Percentiles rank a stretch among this genome's conserved stretches.
phyloP scores from a whole-genome alignment of 257 asterid genomes.

The Anisodus tanguticus region DNA sequence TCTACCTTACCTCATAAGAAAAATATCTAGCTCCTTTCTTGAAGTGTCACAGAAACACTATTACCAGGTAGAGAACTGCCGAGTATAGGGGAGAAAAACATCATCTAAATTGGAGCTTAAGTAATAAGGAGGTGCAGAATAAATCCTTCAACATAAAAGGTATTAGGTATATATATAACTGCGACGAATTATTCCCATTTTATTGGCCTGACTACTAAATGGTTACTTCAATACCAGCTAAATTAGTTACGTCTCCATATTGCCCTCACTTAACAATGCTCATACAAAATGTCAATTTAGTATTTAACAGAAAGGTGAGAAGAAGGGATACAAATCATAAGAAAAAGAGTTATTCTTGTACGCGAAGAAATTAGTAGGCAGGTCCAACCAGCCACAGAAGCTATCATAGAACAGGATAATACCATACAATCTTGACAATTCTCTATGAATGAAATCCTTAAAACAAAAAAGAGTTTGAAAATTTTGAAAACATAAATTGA shows the following conservation, averaged over 20 bases:
- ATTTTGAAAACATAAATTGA: not conserved
- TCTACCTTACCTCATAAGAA: not conserved
- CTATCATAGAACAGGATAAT: slow-evolving; percentile 12
- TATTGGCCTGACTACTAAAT: not conserved
- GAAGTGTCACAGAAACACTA: not conserved
- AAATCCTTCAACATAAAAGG: not conserved
- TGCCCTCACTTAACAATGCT: not conserved
- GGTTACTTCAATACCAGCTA: not conserved
- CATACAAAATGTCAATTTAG: not conserved
- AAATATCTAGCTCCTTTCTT: not conserved
- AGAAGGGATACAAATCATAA: not conserved
- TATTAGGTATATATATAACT: not conserved
- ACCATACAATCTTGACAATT: slow-evolving; percentile 1
- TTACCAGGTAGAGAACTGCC: not conserved
- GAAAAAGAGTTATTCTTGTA: not conserved
- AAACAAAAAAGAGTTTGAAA: not conserved
- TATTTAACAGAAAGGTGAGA: not conserved
- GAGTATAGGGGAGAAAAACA: not conserved
- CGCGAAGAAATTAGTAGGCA: not conserved
- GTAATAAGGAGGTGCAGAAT: not conserved
- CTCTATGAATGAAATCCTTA: not conserved
- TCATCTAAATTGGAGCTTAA: not conserved
- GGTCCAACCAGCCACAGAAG: not conserved
- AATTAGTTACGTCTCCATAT: not conserved
- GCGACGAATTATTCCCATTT: not conserved